phyloP scores from a whole-genome alignment of 768 basidiomycete species.

The Lactifluus subvellereus region DNA sequence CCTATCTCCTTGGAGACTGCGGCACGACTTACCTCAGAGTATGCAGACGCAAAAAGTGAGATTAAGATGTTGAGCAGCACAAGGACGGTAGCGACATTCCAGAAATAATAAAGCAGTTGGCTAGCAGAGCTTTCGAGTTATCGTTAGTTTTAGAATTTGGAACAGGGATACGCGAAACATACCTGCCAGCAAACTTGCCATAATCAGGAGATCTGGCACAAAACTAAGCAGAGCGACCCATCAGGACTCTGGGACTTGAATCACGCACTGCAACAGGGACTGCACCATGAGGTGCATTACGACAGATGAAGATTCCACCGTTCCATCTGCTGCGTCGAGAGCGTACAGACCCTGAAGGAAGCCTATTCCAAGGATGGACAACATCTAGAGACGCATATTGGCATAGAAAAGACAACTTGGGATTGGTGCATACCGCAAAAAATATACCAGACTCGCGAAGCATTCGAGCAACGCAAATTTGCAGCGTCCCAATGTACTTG shows the following conservation, averaged over 20 bases:
- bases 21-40: constrained; percentile 62
- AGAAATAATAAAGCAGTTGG: constrained; percentile 73
- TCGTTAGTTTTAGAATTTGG: neutral
- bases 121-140: constrained; percentile 42
- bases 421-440: constrained; percentile 56
- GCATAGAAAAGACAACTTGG: neutral
- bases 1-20: neutral
- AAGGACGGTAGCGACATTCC: constrained; percentile 79
- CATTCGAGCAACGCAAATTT: constrained; percentile 91
- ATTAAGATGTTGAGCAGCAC: constrained; percentile 91
- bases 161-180: neutral
- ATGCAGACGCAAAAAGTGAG: constrained; percentile 91
- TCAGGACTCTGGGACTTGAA: neutral
- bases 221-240: neutral
- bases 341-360: constrained; percentile 87
- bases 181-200: constrained; percentile 20
- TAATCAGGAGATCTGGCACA: constrained; percentile 10
- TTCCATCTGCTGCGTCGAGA: constrained; percentile 85
- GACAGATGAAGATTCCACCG: constrained; percentile 23
- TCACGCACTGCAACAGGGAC: constrained; percentile 67
- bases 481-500: constrained; percentile 90
- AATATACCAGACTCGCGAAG: constrained; percentile 88
- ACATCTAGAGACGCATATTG: constrained; percentile 41
- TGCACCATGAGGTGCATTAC: constrained; percentile 69
- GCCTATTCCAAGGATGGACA: constrained; percentile 77